Evolutionary conservation across 140 eudicot species (phyloP), one percentile per base, ranked within the genome.

Genomic region (Stevia rebaudiana): DNA sequence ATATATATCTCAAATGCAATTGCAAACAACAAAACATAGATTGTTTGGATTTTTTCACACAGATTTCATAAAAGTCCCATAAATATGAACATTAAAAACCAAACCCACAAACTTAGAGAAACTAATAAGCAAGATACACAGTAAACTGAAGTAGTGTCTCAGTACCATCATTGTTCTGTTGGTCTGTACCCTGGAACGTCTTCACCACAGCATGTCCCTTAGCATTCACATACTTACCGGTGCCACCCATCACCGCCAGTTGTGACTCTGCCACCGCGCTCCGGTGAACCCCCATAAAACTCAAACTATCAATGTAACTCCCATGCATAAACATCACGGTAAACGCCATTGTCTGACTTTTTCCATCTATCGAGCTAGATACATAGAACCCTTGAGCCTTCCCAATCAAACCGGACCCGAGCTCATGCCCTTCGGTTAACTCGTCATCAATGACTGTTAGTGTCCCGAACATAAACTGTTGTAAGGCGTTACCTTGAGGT

Each of bases 401-500:
- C 0, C 95, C 95, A 5, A 89, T 72, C 61, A 86, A 41, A 0
- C 89, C 94, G 0, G 95, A 86, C 7, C 81, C 84, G 0, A 85
- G 86, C 28, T 85, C 91, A 31, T 83, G 97, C 4, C 95, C 89
- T 57, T 85, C 88, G 11, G 97, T 89, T 40, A 89, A 51, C 72
- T 89, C 87, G 40, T 86, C 97, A 50, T 89, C 89, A 9, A 89
- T 79, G 15, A 76, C 97, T 0, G 88, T 89, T 82, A 89, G 52
- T 36, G 97, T 84, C 30, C 97, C 97, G 74, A 89, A 89, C 97
- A 89, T 89, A 67, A 89, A 89, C 76, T 81, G 77, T 78, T 81
- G 91, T 8, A 86, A 81, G 9, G 78, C 79, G 6, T 78, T 55
- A 10, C 95, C 95, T 10, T 76, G 57, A 0, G 89, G 84, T 49